These are phyloP conservation scores for Nissolia schottii DNA, from an alignment of 306 rosid genomes.

Conservation along the genomic window DNA sequence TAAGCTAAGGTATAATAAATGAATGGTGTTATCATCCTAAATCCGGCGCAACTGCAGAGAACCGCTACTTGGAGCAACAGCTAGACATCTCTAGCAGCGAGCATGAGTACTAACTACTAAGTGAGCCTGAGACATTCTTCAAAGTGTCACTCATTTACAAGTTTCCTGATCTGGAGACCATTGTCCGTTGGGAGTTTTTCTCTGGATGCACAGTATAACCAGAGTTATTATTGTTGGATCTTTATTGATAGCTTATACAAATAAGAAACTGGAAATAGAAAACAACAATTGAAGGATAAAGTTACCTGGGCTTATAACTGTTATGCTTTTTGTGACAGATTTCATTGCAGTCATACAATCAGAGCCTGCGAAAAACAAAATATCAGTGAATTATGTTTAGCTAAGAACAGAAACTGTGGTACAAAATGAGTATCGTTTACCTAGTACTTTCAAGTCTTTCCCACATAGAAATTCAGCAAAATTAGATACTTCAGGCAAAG, in stretches of 20 bases:
- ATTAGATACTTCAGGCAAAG: constrained; percentile 51
- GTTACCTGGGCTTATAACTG: constrained; percentile 80
- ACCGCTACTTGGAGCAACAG: background rate
- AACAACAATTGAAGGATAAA: background rate
- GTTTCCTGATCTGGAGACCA: constrained; percentile 24
- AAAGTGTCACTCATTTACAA: constrained; percentile 20
- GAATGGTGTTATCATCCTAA: constrained; percentile 25
- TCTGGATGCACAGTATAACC: constrained; percentile 30
- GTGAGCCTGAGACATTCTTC: constrained; percentile 32
- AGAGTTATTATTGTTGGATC: background rate
- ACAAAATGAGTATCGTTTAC: constrained; percentile 28
- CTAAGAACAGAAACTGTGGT: background rate
- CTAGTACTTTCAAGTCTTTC: constrained; percentile 43
- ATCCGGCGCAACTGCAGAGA: constrained; percentile 5
- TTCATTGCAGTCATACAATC: constrained; percentile 59
- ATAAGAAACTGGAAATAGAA: background rate
- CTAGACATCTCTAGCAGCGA: constrained; percentile 7
- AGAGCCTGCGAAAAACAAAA: constrained; percentile 44
- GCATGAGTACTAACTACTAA: constrained; percentile 1
- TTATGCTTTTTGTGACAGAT: constrained; percentile 68
- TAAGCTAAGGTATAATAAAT: constrained; percentile 7
- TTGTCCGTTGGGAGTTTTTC: constrained; percentile 32
- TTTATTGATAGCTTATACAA: background rate
- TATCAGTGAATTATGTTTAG: constrained; percentile 7
- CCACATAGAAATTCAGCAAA: constrained; percentile 59